Evolutionary conservation across 345 rosid genomes (phyloP), one percentile per base, ranked within the genome.

Genomic region (Gossypium anomalum): DNA sequence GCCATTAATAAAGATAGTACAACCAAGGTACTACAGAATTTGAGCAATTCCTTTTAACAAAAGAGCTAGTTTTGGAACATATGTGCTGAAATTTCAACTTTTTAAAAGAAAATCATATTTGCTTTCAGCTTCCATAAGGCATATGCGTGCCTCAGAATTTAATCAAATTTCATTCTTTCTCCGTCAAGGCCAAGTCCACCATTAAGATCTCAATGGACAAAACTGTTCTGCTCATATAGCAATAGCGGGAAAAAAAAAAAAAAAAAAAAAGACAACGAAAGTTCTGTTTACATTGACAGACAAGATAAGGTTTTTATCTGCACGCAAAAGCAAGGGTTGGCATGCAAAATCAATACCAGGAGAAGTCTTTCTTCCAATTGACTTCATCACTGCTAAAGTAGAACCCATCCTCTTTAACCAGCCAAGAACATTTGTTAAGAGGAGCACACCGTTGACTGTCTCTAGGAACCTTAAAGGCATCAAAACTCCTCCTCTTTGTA

Each of bases 361-460:
- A 79, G 73, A 92, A 92, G 58, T 94, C 97, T 70, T 92, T 90
- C 79, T 81, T 87, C 98, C 98, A 92, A 51, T 82, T 86, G 7
- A 89, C 82, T 80, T 92, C 97, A 77, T 94, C 97, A 70, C 57
- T 86, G 68, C 97, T 92, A 75, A 92, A 94, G 79, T 92, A 94
- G 74, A 92, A 89, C 0, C 97, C 97, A 76, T 94, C 94, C 81
- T 94, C 97, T 61, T 83, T 90, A 7, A 94, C 94, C 29, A 90
- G 80, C 98, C 98, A 94, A 10, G 89, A 92, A 60, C 98, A 94
- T 70, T 76, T 92, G 83, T 84, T 86, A n/a, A 83, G 69, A 53
- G 77, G 80, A 45, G 86, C 82, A 75, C 98, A 94, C 27, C 98
- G 80, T 20, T 72, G 67, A 25, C 83, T 69, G 44, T 90, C 98